Percentiles rank a stretch among this genome's conserved stretches.
These are phyloP conservation scores for Salix purpurea DNA, from an alignment of 345 rosid genomes.

Conservation along the genomic window DNA sequence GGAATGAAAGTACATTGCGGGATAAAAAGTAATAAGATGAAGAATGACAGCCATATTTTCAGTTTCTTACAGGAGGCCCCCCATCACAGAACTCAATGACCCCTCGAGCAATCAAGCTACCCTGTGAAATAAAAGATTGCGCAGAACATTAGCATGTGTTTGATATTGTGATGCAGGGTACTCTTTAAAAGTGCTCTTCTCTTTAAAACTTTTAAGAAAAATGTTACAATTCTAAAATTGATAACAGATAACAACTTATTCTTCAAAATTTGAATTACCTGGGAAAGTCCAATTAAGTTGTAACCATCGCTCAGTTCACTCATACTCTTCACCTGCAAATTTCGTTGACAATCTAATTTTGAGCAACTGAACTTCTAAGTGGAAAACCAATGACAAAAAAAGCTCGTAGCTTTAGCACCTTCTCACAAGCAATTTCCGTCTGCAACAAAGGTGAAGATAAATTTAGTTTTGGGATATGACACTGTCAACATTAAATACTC, in stretches of 20 bases:
- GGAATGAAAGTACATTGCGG: background rate
- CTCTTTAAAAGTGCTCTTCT: too few relatives aligned
- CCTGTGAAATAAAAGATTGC: conserved; percentile 34
- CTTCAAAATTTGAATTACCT: conserved; percentile 34
- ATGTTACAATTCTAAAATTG: background rate
- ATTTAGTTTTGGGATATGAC: conserved; percentile 2
- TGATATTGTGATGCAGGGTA: too few relatives aligned
- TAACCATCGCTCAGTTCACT: conserved; percentile 65
- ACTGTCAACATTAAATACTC: background rate
- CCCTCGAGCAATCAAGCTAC: conserved; percentile 69
- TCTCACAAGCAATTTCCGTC: conserved; percentile 75
- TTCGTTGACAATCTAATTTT: conserved; percentile 4
- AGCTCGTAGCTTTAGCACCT: conserved; percentile 42
- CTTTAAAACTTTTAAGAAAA: background rate
- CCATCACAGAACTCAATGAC: conserved; percentile 77
- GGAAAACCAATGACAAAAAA: background rate
- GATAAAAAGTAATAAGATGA: background rate
- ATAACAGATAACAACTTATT: background rate
- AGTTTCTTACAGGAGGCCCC: conserved; percentile 66
- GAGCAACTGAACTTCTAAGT: conserved; percentile 8
- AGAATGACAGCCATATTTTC: background rate
- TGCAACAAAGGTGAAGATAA: conserved; percentile 36
- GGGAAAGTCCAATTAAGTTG: conserved; percentile 87
- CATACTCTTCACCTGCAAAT: conserved; percentile 60
- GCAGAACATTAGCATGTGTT: background rate